These are phyloP conservation scores for Fusarium goolgardi DNA, from an alignment of 2,329 filamentous ascomycete species.

Conservation along the genomic window DNA sequence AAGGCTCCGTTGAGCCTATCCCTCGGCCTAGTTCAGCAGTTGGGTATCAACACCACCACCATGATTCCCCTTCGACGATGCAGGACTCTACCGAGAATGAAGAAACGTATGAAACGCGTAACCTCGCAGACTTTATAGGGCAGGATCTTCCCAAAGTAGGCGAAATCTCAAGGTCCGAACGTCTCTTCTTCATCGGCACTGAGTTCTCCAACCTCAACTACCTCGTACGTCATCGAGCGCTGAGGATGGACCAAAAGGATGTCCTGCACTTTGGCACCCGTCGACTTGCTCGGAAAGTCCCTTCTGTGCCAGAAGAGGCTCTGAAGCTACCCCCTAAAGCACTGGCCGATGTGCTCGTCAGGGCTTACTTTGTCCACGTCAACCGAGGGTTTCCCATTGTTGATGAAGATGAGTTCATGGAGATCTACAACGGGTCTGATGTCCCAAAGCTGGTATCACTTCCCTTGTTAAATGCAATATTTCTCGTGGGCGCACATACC, in stretches of 20 bases:
- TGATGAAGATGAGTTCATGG: conserved; percentile 63
- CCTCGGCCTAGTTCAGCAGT: conserved; percentile 28
- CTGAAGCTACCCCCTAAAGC: conserved; percentile 61
- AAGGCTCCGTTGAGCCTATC: conserved; percentile 6
- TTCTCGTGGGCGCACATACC: conserved; percentile 65
- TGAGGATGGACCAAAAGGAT: conserved; percentile 41
- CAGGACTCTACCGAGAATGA: conserved; percentile 43
- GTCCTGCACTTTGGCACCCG: conserved; percentile 53
- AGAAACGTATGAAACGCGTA: conserved; percentile 56
- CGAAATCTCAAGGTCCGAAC: conserved; percentile 60
- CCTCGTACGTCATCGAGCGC: conserved; percentile 61
- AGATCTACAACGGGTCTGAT: conserved; percentile 60
- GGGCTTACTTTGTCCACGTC: conserved; percentile 62
- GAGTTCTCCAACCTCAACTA: conserved; percentile 68
- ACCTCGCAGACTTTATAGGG: conserved; percentile 63
- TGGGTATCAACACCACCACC: conserved; percentile 12
- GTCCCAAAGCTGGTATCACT: conserved; percentile 59
- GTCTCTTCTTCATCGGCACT: conserved; percentile 66
- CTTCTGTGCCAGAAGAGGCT: conserved; percentile 58
- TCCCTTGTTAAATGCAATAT: conserved; percentile 61
- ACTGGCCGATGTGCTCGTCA: conserved; percentile 61
- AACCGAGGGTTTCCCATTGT: conserved; percentile 65
- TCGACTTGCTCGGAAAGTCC: conserved; percentile 53
- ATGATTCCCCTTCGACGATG: conserved; percentile 28
- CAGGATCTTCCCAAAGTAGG: conserved; percentile 57